Conservation (phyloP, 2,329 filamentous ascomycete genomes). For the Dendryphion nanum region DNA sequence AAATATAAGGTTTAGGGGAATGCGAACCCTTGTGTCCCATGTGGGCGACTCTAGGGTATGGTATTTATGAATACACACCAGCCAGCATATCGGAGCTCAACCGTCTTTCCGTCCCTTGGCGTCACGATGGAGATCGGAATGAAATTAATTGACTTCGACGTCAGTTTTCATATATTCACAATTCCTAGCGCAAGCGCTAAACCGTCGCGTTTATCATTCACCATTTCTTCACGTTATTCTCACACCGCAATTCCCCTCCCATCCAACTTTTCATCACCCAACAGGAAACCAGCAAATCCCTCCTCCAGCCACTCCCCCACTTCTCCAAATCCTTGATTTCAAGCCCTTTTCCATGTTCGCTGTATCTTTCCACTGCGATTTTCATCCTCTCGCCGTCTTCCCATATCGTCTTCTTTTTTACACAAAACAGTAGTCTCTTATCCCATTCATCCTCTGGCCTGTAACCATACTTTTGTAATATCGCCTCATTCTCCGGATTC, state of each 20-base stretch:
- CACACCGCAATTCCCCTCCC: conserved; percentile 16
- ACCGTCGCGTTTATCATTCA: neutral
- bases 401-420: conserved; percentile 16
- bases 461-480: conserved; percentile 19
- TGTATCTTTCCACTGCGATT: conserved; percentile 11
- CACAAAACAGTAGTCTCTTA: conserved; percentile 17
- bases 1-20: too few relatives aligned
- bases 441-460: conserved; percentile 19
- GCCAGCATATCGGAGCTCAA: too few relatives aligned
- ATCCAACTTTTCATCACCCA: conserved; percentile 26
- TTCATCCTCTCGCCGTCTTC: conserved; percentile 15
- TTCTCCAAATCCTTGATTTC: conserved; percentile 7
- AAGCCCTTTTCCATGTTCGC: conserved; percentile 4
- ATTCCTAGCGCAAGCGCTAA: neutral
- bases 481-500: conserved; percentile 15
- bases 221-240: conserved; percentile 12
- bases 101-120: too few relatives aligned
- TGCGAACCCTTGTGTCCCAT: too few relatives aligned
- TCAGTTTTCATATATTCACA: neutral
- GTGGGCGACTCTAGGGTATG: too few relatives aligned
- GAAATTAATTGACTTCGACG: too few relatives aligned
- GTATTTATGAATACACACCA: too few relatives aligned
- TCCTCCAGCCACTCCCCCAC: conserved; percentile 6
- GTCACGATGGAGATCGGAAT: too few relatives aligned
- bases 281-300: conserved; percentile 24